Percentiles rank a stretch among this genome's conserved stretches.
These are phyloP conservation scores for Aureobasidium sp. DNA, from an alignment of 2,329 filamentous ascomycete species.

Conservation along the genomic window DNA sequence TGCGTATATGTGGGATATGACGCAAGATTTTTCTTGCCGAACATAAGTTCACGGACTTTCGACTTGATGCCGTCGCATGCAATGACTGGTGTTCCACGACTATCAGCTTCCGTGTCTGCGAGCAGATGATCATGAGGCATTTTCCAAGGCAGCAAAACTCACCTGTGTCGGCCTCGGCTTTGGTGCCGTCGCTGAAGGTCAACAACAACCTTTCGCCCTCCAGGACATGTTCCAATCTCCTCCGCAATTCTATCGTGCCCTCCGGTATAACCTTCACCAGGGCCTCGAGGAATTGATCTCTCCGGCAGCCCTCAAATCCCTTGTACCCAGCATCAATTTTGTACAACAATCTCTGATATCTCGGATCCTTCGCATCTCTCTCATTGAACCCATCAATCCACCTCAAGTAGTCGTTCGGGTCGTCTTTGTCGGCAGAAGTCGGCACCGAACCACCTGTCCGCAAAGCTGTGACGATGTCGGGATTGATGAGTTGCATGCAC, in stretches of 20 bases:
- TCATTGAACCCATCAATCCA: slow-evolving; percentile 12
- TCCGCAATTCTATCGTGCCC: background rate
- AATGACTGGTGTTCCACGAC: slow-evolving; percentile 12
- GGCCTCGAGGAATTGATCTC: background rate
- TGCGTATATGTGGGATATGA: slow-evolving; percentile 43
- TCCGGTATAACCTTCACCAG: background rate
- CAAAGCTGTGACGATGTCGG: too few species aligned
- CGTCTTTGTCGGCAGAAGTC: too few species aligned
- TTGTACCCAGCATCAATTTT: background rate
- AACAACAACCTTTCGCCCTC: background rate
- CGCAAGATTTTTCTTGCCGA: slow-evolving; percentile 39
- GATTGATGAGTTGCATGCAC: too few species aligned
- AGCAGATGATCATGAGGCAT: too few species aligned
- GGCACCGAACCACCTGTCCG: too few species aligned
- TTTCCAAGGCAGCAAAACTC: background rate
- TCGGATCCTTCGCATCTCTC: slow-evolving; percentile 20
- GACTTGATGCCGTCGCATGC: slow-evolving; percentile 56
- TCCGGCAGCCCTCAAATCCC: background rate
- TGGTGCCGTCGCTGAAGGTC: background rate
- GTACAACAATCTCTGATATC: slow-evolving; percentile 13
- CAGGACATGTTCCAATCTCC: background rate
- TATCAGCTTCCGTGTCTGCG: too few species aligned
- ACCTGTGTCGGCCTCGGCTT: background rate
- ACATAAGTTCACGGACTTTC: slow-evolving; percentile 41
- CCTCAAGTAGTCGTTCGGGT: background rate